Conservation (phyloP, 129 eudicot species). For the Daucus carota region DNA sequence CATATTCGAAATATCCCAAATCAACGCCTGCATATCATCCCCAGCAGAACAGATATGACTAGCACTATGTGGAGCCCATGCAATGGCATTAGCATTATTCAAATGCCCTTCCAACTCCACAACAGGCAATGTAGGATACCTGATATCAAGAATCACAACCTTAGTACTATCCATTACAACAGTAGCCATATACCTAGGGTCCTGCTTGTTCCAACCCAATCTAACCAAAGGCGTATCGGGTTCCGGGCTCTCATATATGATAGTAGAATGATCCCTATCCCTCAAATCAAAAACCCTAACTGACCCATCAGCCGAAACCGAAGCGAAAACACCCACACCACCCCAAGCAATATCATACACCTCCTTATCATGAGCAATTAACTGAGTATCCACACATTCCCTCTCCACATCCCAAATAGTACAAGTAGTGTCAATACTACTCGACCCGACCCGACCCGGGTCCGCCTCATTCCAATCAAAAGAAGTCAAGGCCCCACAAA, state of each 20-base stretch:
- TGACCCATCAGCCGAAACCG: constrained; percentile 57
- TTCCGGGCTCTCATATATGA: constrained; percentile 47
- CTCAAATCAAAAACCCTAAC: constrained; percentile 58
- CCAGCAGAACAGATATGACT: constrained; percentile 62
- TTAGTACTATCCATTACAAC: constrained; percentile 56
- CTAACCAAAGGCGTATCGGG: constrained; percentile 49
- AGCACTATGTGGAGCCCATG: constrained; percentile 61
- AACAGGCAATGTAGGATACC: constrained; percentile 48
- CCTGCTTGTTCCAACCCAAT: constrained; percentile 62
- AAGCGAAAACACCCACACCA: constrained; percentile 54
- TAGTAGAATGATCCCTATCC: constrained; percentile 54
- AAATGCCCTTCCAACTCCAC: constrained; percentile 55
- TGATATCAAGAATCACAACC: constrained; percentile 48
- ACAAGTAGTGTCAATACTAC: constrained; percentile 49
- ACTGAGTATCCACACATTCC: constrained; percentile 47
- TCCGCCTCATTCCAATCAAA: constrained; percentile 62
- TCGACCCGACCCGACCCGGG: constrained; percentile 47
- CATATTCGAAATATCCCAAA: constrained; percentile 52
- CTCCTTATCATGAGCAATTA: constrained; percentile 60
- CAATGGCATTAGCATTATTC: constrained; percentile 52
- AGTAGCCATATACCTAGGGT: constrained; percentile 61
- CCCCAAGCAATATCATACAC: constrained; percentile 62
- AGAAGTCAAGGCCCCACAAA: constrained; percentile 51
- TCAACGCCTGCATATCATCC: constrained; percentile 55
- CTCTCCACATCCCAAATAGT: constrained; percentile 57